phyloP scores from a whole-genome alignment of 2,329 filamentous ascomycete species.

The Daldinia eschscholtzii region DNA sequence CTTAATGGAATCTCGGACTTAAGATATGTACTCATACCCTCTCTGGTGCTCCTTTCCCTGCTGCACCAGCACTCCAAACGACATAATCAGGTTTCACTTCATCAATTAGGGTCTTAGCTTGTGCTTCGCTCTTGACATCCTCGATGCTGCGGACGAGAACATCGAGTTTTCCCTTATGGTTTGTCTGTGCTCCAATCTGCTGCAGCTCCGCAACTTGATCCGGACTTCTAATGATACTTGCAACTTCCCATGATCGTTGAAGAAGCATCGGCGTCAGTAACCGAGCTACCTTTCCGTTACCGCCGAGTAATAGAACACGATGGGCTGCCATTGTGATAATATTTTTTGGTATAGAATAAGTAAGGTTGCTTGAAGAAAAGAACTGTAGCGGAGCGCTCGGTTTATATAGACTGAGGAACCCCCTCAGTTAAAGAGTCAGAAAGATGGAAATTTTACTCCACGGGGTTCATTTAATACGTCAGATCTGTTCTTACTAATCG shows the following conservation, averaged over 20 bases:
- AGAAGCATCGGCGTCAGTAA: constrained; percentile 1
- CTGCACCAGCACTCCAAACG: constrained; percentile 4
- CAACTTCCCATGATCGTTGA: constrained; percentile 10
- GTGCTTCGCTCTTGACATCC: constrained; percentile 7
- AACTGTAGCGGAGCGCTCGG: neutral
- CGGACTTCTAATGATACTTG: constrained; percentile 9
- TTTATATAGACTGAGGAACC: neutral
- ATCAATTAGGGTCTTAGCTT: constrained; percentile 2
- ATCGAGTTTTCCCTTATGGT: neutral
- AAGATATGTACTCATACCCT: neutral
- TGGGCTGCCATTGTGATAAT: constrained; percentile 2
- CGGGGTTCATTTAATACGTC: constrained; percentile 5
- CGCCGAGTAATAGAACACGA: constrained; percentile 1
- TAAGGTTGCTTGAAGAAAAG: neutral
- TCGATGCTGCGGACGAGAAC: constrained; percentile 8
- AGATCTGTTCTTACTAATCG: constrained; percentile 8
- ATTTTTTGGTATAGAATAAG: neutral
- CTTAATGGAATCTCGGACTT: neutral
- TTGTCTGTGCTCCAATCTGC: constrained; percentile 4
- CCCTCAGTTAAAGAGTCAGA: constrained; percentile 1
- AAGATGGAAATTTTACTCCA: neutral
- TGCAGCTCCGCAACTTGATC: constrained; percentile 4
- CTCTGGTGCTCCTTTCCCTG: constrained; percentile 11
- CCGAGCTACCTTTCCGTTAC: constrained; percentile 1
- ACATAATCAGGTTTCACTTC: constrained; percentile 8